These are phyloP conservation scores for Solanum habrochaites DNA, from an alignment of 257 asterid species.

Conservation along the genomic window DNA sequence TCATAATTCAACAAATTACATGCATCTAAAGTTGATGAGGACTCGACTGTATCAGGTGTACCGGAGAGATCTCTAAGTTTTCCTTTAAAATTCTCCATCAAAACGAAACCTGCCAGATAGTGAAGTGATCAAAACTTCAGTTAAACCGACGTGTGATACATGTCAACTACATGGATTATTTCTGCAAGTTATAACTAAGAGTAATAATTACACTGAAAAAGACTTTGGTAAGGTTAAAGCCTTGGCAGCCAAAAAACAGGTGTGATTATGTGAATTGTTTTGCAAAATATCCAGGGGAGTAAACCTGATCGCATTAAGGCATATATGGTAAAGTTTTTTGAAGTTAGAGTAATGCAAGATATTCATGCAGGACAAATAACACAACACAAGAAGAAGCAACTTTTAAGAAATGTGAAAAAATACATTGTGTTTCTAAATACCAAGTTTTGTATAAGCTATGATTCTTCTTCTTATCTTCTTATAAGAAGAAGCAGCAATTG, in stretches of 20 bases:
- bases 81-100: constrained; percentile 37
- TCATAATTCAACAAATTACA: constrained; percentile 23
- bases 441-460: not conserved
- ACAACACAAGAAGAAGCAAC: not conserved
- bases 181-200: not conserved
- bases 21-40: constrained; percentile 5
- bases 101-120: constrained; percentile 22
- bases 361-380: not conserved
- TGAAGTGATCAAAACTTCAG: not conserved
- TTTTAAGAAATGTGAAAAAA: not conserved
- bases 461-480: not conserved
- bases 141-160: not conserved
- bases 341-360: not conserved
- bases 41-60: not conserved
- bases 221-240: not conserved
- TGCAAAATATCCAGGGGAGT: not conserved
- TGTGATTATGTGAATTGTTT: not conserved
- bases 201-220: not conserved
- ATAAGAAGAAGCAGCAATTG: not conserved
- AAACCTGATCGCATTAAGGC: not conserved
- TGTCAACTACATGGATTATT: not conserved
- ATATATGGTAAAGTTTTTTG: not conserved
- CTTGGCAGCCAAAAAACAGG: not conserved
- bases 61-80: constrained; percentile 23
- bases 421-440: not conserved